These are phyloP conservation scores for Neotropicomus parvogracilis DNA, from an alignment of 1,284 basidiomycete genomes.

Conservation along the genomic window DNA sequence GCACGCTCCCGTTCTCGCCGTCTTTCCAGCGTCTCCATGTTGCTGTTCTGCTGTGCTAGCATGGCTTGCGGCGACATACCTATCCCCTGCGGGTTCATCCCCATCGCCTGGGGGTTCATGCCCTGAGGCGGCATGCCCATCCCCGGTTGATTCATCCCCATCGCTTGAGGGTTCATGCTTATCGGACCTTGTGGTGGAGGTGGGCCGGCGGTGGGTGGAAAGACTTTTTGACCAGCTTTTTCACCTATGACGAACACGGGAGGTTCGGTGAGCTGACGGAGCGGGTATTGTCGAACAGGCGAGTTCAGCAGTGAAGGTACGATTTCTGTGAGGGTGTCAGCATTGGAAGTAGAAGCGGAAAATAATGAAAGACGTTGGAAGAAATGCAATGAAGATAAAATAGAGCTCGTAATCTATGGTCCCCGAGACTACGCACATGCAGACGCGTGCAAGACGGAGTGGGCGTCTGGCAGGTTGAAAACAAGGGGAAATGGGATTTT, in stretches of 20 bases:
- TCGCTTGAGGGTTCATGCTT: slow-evolving; percentile 28
- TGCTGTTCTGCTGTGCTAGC: slow-evolving; percentile 65
- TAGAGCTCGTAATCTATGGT: not conserved
- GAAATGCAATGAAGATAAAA: not conserved
- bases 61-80: slow-evolving; percentile 52
- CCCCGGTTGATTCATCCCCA: slow-evolving; percentile 28
- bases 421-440: not conserved
- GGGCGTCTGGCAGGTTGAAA: not conserved
- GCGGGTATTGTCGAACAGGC: slow-evolving; percentile 65
- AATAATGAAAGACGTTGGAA: not conserved
- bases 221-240: slow-evolving; percentile 62
- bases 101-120: slow-evolving; percentile 29
- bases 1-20: slow-evolving; percentile 50
- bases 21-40: slow-evolving; percentile 64
- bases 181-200: slow-evolving; percentile 29
- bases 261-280: slow-evolving; percentile 61
- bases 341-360: not conserved
- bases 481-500: not conserved
- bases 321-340: slow-evolving; percentile 44
- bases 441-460: not conserved
- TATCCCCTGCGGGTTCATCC: slow-evolving; percentile 26
- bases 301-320: slow-evolving; percentile 51
- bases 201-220: slow-evolving; percentile 36
- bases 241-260: slow-evolving; percentile 65
- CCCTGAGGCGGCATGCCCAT: slow-evolving; percentile 31